A percentile compares a stretch with the other conserved stretches of the same genome.
Evolutionary conservation across 2,329 filamentous ascomycete species (phyloP).

Genomic region (Hypoxylon rubiginosum): DNA sequence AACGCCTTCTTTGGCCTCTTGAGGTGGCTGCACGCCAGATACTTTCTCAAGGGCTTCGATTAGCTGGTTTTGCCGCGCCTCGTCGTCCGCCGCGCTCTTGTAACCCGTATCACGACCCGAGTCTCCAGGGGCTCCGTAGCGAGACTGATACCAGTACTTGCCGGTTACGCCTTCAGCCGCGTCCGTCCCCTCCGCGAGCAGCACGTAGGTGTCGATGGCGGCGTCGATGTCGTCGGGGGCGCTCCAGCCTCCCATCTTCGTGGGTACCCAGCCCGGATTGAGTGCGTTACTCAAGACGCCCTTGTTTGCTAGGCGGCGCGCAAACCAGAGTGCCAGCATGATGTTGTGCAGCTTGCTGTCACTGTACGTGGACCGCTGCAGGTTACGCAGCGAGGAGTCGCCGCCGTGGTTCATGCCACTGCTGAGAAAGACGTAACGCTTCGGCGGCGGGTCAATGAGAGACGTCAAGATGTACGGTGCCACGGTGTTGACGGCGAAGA

Average conservation of each 20-base stretch:
- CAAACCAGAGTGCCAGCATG: slow-evolving; percentile 68
- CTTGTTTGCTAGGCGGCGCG: slow-evolving; percentile 57
- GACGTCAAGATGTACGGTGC: slow-evolving; percentile 70
- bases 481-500: slow-evolving; percentile 69
- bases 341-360: slow-evolving; percentile 70
- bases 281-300: slow-evolving; percentile 61
- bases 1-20: neutral
- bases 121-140: slow-evolving; percentile 1
- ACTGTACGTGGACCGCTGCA: slow-evolving; percentile 58
- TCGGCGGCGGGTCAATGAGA: slow-evolving; percentile 61
- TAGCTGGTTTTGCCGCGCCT: slow-evolving; percentile 59
- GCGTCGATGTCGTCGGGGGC: slow-evolving; percentile 63
- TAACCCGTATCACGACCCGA: slow-evolving; percentile 48
- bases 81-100: slow-evolving; percentile 54
- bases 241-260: slow-evolving; percentile 65
- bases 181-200: slow-evolving; percentile 31
- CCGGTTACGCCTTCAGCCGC: slow-evolving; percentile 25
- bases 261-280: slow-evolving; percentile 68
- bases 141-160: slow-evolving; percentile 34
- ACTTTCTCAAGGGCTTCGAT: slow-evolving; percentile 54
- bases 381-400: slow-evolving; percentile 55
- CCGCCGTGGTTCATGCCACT: slow-evolving; percentile 65
- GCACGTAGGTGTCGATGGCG: slow-evolving; percentile 34
- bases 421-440: slow-evolving; percentile 65
- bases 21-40: slow-evolving; percentile 33